Conservation (phyloP, 164 flowering plant species). For the Akebia trifoliata region DNA sequence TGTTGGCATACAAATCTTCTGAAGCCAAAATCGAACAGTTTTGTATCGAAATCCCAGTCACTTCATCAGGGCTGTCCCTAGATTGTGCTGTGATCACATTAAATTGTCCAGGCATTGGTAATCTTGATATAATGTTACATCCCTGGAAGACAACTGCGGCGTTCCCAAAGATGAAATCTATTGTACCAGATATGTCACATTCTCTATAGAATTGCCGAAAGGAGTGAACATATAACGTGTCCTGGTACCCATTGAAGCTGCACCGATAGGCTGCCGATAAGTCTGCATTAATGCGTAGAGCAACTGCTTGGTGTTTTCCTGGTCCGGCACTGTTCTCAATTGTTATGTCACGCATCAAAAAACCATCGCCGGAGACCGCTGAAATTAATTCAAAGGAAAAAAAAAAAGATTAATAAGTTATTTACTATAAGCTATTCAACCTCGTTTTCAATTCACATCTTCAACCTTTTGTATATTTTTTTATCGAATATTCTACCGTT, state of each 20-base stretch:
- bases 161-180: conserved; percentile 81
- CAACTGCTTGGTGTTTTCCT: conserved; percentile 74
- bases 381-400: conserved; percentile 6
- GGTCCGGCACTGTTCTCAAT: conserved; percentile 81
- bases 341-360: conserved; percentile 72
- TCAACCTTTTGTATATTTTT: no score
- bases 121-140: conserved; percentile 47
- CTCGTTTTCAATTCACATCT: no score
- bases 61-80: conserved; percentile 44
- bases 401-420: background rate
- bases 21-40: conserved; percentile 60
- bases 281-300: conserved; percentile 74
- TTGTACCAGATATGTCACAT: conserved; percentile 73
- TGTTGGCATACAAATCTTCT: conserved; percentile 38
- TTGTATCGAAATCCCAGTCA: conserved; percentile 75
- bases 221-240: conserved; percentile 71
- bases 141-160: conserved; percentile 79
- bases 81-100: conserved; percentile 73
- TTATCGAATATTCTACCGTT: no score
- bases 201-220: conserved; percentile 81
- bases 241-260: conserved; percentile 60
- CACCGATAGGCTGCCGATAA: conserved; percentile 57
- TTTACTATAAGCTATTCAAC: no score
- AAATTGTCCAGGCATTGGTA: conserved; percentile 60
- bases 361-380: conserved; percentile 83